Evolutionary conservation across 352 stramenopile genomes (phyloP).

Genomic region (Globisporangium paddicum): DNA sequence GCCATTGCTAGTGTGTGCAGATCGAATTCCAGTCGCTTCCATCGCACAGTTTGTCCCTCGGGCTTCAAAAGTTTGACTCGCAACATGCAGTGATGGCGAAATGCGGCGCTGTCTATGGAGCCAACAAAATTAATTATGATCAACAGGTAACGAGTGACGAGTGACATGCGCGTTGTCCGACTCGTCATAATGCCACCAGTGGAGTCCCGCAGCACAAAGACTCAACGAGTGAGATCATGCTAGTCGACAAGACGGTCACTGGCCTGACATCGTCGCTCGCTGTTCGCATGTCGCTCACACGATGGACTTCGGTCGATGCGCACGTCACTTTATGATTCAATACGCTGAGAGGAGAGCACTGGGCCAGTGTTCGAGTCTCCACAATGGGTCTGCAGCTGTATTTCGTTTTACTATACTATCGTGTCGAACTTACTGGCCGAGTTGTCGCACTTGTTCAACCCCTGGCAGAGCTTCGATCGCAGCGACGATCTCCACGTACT

Average conservation of each 20-base stretch:
- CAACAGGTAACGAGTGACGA: no score
- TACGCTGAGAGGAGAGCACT: neutral
- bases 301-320: neutral
- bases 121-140: no score
- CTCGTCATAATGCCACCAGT: no score
- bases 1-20: neutral
- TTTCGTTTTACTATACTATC: constrained; percentile 8
- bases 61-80: neutral
- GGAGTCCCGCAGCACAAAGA: no score
- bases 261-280: neutral
- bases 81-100: neutral
- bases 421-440: neutral
- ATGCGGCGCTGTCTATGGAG: no score
- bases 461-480: constrained; percentile 40
- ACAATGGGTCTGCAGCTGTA: neutral
- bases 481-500: constrained; percentile 28
- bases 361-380: neutral
- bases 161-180: no score
- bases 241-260: neutral
- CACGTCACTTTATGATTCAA: no score
- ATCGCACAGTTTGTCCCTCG: neutral
- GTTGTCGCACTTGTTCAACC: constrained; percentile 30
- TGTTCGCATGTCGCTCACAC: no score
- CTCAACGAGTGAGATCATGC: no score
- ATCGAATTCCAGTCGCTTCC: neutral